Percentiles rank a stretch among this genome's conserved stretches.
These are phyloP conservation scores for Scutellaria barbata DNA, from an alignment of 257 asterid genomes.

Conservation along the genomic window DNA sequence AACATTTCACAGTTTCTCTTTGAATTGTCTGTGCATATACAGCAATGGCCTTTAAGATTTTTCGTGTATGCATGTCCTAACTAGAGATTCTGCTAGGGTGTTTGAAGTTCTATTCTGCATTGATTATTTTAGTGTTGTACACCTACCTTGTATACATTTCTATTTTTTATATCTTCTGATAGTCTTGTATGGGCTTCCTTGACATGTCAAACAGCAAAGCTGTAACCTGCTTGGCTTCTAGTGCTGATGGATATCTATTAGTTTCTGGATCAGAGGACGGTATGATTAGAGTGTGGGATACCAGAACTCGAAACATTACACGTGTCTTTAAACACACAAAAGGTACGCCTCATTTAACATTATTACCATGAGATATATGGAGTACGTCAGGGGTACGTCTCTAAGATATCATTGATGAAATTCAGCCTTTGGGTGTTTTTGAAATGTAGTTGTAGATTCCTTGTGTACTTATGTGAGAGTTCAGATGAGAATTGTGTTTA, in stretches of 20 bases:
- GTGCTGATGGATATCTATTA: conserved; percentile 69
- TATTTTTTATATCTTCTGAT: background rate
- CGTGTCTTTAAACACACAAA: conserved; percentile 74
- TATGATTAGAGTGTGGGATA: conserved; percentile 86
- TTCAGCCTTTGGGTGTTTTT: background rate
- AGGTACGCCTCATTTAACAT: conserved; percentile 50
- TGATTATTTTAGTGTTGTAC: conserved; percentile 6
- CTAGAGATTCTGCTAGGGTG: conserved; percentile 9
- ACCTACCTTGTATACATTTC: conserved; percentile 7
- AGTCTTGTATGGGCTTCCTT: conserved; percentile 33
- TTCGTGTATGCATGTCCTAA: background rate
- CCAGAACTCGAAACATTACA: conserved; percentile 60
- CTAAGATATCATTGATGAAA: background rate
- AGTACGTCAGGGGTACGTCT: background rate
- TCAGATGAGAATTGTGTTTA: background rate
- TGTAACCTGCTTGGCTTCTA: conserved; percentile 81
- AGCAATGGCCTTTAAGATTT: conserved; percentile 14
- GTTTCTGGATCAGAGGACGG: conserved; percentile 96
- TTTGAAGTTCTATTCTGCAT: conserved; percentile 24
- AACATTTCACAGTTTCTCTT: background rate
- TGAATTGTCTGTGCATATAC: conserved; percentile 15
- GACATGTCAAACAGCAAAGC: conserved; percentile 71
- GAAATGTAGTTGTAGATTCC: background rate
- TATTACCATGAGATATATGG: background rate
- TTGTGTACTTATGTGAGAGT: background rate